Conservation (phyloP, 2,329 filamentous ascomycete species). For the Aurifilum marmelostoma region DNA sequence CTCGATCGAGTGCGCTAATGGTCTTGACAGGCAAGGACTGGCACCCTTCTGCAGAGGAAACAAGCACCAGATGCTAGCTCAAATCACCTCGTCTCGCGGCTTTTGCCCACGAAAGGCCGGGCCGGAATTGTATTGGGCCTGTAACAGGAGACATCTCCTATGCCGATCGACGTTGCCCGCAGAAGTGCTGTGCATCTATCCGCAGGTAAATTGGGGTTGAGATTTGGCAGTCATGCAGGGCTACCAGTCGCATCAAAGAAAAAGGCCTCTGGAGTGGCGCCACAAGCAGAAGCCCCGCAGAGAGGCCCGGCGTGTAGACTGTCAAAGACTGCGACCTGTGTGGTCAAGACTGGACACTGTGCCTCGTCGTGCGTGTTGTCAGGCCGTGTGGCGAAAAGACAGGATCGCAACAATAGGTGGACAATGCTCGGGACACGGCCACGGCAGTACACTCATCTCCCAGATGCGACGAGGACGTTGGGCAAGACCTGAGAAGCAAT, state of each 20-base stretch:
- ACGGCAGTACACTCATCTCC: not conserved
- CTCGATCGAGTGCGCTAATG: constrained; percentile 15
- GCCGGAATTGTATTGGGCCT: not conserved
- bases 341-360: constrained; percentile 14
- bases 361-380: constrained; percentile 10
- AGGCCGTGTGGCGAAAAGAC: constrained; percentile 17
- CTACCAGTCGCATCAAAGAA: not conserved
- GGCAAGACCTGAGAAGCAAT: not conserved
- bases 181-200: not conserved
- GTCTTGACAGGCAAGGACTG: constrained; percentile 10
- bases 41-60: not conserved
- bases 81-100: constrained; percentile 8
- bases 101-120: not conserved
- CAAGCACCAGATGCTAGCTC: not conserved
- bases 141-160: not conserved
- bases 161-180: not conserved
- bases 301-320: not conserved
- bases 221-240: not conserved
- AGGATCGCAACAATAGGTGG: constrained; percentile 22
- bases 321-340: not conserved
- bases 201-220: not conserved
- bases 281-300: not conserved
- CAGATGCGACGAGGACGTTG: constrained; percentile 7
- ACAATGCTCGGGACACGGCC: constrained; percentile 10
- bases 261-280: not conserved